A percentile compares a stretch with the other conserved stretches of the same genome.
These are phyloP conservation scores for Skeletonema grethae DNA, from an alignment of 108 stramenopile genomes.

Conservation along the genomic window DNA sequence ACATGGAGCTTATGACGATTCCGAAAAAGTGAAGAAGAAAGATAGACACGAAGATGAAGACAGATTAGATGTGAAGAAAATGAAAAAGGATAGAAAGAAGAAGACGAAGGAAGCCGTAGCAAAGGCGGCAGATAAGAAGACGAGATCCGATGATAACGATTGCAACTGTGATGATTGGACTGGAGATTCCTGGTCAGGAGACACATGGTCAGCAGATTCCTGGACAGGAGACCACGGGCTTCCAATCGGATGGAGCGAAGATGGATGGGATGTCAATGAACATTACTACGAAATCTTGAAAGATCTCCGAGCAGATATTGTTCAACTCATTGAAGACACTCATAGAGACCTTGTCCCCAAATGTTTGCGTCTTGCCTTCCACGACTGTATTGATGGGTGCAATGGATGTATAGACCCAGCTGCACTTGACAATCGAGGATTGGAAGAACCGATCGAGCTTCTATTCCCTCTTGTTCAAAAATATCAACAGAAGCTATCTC, in stretches of 20 bases:
- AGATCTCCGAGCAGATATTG: constrained; percentile 18
- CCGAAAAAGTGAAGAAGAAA: no score
- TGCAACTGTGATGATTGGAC: background rate
- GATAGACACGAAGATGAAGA: background rate
- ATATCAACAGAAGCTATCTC: constrained; percentile 30
- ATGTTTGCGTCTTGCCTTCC: constrained; percentile 60
- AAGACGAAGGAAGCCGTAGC: background rate
- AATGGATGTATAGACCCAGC: constrained; percentile 60
- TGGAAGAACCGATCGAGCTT: constrained; percentile 49
- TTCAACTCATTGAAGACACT: constrained; percentile 7
- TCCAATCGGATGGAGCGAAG: constrained; percentile 9
- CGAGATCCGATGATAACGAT: background rate
- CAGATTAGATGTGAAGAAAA: no score
- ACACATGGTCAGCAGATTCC: no score
- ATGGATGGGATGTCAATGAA: constrained; percentile 16
- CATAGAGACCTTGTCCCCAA: constrained; percentile 24
- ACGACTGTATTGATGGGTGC: constrained; percentile 63
- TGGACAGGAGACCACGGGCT: background rate
- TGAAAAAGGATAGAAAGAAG: no score
- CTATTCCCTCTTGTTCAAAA: constrained; percentile 36
- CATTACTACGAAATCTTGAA: constrained; percentile 13
- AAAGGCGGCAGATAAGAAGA: background rate
- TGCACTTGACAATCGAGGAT: constrained; percentile 50
- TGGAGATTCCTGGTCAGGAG: background rate
- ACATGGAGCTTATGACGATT: no score